A percentile compares a stretch with the other conserved stretches of the same genome.
These are phyloP conservation scores for Aspergillus wentii DNA, from an alignment of 495 filamentous ascomycete genomes.

Conservation along the genomic window DNA sequence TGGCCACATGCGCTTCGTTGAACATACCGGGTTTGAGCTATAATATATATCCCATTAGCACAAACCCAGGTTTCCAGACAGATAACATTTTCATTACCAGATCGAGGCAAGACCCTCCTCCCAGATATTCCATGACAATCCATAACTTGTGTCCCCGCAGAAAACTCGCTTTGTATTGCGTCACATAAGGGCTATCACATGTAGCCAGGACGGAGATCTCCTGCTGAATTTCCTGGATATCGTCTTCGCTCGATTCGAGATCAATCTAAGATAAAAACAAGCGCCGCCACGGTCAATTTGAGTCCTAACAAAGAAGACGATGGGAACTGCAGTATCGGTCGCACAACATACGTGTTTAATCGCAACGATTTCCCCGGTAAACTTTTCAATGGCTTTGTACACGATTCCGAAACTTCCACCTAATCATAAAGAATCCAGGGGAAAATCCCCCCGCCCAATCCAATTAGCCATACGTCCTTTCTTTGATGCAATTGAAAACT, in stretches of 20 bases:
- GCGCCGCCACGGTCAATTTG: too few relatives aligned
- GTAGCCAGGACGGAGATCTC: constrained; percentile 95
- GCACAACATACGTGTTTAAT: constrained; percentile 72
- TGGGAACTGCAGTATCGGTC: too few relatives aligned
- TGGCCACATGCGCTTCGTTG: constrained; percentile 86
- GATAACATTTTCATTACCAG: constrained; percentile 49
- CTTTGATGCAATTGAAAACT: constrained; percentile 4
- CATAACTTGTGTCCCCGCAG: constrained; percentile 91
- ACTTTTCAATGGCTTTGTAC: constrained; percentile 87
- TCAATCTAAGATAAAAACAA: too few relatives aligned
- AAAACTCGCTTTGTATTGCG: constrained; percentile 94
- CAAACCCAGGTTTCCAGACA: background rate
- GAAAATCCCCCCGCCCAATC: too few relatives aligned
- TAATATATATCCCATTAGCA: constrained; percentile 21
- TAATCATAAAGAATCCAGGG: constrained; percentile 16
- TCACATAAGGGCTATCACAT: constrained; percentile 88
- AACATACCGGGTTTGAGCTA: constrained; percentile 91
- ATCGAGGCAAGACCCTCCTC: constrained; percentile 90
- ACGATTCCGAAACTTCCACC: constrained; percentile 95
- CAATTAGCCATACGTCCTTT: too few relatives aligned
- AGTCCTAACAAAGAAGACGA: too few relatives aligned
- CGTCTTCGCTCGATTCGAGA: constrained; percentile 95
- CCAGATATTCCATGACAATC: constrained; percentile 99
- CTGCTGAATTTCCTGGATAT: constrained; percentile 95
- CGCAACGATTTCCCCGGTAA: constrained; percentile 83